These are phyloP conservation scores for Ballota nigra DNA, from an alignment of 257 asterid genomes.

Conservation along the genomic window DNA sequence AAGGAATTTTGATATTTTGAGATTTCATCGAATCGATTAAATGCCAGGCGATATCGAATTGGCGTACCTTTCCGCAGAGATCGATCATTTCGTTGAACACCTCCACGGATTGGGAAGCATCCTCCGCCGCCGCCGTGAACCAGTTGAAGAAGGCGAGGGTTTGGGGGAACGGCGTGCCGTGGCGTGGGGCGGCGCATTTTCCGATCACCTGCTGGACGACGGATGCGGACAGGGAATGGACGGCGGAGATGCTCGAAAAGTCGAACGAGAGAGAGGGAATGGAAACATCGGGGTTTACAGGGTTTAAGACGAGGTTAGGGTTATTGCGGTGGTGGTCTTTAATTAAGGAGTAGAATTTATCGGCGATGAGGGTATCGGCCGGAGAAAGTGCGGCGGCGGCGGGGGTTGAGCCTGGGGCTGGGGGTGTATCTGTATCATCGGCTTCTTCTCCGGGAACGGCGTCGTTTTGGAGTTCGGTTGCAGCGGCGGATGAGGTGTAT, in stretches of 20 bases:
- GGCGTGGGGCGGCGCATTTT: constrained; percentile 72
- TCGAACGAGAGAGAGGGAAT: constrained; percentile 59
- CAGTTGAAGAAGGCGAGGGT: constrained; percentile 87
- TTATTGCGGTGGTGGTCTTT: constrained; percentile 74
- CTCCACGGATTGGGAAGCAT: constrained; percentile 26
- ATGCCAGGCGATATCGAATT: constrained; percentile 77
- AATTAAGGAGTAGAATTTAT: constrained; percentile 52
- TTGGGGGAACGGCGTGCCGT: constrained; percentile 80
- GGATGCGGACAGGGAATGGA: constrained; percentile 38
- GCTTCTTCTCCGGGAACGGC: constrained; percentile 15
- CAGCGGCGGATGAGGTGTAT: constrained; percentile 29
- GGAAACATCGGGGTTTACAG: constrained; percentile 50
- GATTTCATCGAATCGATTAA: constrained; percentile 59
- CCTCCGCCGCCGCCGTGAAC: constrained; percentile 34
- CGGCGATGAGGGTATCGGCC: constrained; percentile 42
- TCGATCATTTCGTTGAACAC: constrained; percentile 67
- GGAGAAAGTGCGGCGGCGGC: constrained; percentile 33
- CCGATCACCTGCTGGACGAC: constrained; percentile 51
- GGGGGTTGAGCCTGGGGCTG: constrained; percentile 6
- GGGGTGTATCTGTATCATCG: constrained; percentile 27
- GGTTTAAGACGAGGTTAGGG: constrained; percentile 44
- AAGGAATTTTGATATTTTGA: constrained; percentile 36
- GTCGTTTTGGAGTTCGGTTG: constrained; percentile 23
- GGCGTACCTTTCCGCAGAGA: constrained; percentile 76
- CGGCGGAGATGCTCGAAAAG: constrained; percentile 44